Conservation (phyloP, 495 filamentous ascomycete species). For the Emericellopsis terricola region DNA sequence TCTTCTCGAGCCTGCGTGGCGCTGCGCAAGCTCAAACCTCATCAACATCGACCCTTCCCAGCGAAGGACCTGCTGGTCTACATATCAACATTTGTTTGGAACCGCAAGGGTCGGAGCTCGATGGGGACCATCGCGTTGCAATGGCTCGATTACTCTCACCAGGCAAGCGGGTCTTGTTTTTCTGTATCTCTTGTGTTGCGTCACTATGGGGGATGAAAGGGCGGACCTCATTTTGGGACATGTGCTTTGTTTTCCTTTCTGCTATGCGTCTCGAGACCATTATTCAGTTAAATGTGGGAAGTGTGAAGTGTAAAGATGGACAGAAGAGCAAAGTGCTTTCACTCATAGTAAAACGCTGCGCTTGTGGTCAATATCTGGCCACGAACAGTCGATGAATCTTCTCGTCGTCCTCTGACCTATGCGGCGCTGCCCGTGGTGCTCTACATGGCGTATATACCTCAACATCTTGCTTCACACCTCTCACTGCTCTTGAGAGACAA, state of each 20-base stretch:
- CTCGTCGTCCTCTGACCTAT: too few relatives aligned
- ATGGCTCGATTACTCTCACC: not conserved
- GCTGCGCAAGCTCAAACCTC: too few relatives aligned
- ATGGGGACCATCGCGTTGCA: not conserved
- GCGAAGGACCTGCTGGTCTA: too few relatives aligned
- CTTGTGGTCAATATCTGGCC: not conserved
- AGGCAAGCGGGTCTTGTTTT: constrained; percentile 4
- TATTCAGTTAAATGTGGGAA: not conserved
- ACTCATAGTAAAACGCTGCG: not conserved
- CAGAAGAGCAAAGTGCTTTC: not conserved
- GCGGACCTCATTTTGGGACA: constrained; percentile 1
- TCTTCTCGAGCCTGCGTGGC: too few relatives aligned
- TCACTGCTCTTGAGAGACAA: too few relatives aligned
- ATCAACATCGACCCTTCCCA: too few relatives aligned
- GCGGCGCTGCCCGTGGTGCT: too few relatives aligned
- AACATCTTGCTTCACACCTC: too few relatives aligned
- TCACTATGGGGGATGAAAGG: constrained; percentile 1
- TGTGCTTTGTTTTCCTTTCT: constrained; percentile 1
- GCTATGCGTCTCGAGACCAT: not conserved
- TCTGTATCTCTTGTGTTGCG: constrained; percentile 3
- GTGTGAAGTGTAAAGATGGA: too few relatives aligned
- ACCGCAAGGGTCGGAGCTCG: too few relatives aligned
- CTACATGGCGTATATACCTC: too few relatives aligned
- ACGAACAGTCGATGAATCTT: constrained; percentile 1
- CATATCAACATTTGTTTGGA: too few relatives aligned